phyloP scores from a whole-genome alignment of 2,329 filamentous ascomycete species.

The Periglandula ipomoeae region DNA sequence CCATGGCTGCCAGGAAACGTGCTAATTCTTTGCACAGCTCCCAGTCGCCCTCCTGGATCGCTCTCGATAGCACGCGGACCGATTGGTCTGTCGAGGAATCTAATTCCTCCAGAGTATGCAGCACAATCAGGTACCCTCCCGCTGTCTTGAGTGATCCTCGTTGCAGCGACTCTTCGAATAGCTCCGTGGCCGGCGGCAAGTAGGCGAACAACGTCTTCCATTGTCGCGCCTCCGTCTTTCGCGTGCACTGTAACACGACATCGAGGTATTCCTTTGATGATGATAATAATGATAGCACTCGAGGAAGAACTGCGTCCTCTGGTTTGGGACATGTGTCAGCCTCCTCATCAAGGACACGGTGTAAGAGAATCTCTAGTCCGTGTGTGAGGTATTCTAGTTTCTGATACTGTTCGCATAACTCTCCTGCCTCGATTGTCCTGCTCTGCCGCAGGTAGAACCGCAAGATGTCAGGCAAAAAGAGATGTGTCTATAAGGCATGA shows the following conservation, averaged over 20 bases:
- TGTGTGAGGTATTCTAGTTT: slow-evolving; percentile 87
- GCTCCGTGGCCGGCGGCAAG: slow-evolving; percentile 77
- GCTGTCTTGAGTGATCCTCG: slow-evolving; percentile 87
- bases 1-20: slow-evolving; percentile 87
- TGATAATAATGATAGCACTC: slow-evolving; percentile 55
- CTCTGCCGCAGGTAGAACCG: slow-evolving; percentile 68
- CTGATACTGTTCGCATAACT: slow-evolving; percentile 76
- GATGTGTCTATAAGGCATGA: slow-evolving; percentile 86
- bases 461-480: slow-evolving; percentile 84
- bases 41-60: slow-evolving; percentile 83
- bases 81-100: slow-evolving; percentile 65
- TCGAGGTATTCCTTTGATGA: slow-evolving; percentile 82
- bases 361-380: slow-evolving; percentile 81
- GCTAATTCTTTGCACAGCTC: slow-evolving; percentile 92
- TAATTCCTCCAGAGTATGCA: slow-evolving; percentile 73
- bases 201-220: slow-evolving; percentile 93
- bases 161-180: slow-evolving; percentile 87
- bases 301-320: slow-evolving; percentile 54
- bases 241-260: slow-evolving; percentile 91
- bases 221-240: slow-evolving; percentile 90
- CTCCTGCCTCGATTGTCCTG: slow-evolving; percentile 71
- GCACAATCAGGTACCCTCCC: slow-evolving; percentile 87
- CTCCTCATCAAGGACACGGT: slow-evolving; percentile 90
- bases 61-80: slow-evolving; percentile 69
- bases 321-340: slow-evolving; percentile 62